Evolutionary conservation across 2,329 filamentous ascomycete species (phyloP).

Genomic region (Diaporthe caulivora): DNA sequence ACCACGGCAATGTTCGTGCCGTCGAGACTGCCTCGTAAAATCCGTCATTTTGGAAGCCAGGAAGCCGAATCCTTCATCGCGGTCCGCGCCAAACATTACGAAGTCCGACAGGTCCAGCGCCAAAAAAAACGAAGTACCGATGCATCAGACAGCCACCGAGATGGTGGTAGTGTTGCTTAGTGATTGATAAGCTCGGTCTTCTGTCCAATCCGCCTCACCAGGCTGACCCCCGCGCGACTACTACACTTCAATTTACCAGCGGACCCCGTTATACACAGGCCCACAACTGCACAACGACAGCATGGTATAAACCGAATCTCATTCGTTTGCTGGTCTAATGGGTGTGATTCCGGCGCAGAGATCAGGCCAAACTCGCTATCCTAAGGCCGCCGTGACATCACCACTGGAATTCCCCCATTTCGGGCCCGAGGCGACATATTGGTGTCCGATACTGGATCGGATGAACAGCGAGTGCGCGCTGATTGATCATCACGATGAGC

Average conservation of each 20-base stretch:
- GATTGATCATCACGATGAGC: constrained; percentile 22
- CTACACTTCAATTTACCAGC: background rate
- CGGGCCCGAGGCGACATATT: constrained; percentile 14
- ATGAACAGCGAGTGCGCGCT: constrained; percentile 15
- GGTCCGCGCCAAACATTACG: too few relatives aligned
- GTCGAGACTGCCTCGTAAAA: background rate
- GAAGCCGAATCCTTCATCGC: too few relatives aligned
- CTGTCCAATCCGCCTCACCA: background rate
- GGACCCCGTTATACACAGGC: too few relatives aligned
- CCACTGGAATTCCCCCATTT: constrained; percentile 22
- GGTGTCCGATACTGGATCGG: constrained; percentile 23
- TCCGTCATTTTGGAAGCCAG: background rate
- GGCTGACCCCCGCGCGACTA: too few relatives aligned
- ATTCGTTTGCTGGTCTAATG: background rate
- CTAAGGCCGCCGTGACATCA: constrained; percentile 21
- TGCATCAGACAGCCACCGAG: background rate
- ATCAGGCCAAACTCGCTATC: background rate
- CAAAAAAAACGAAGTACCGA: background rate
- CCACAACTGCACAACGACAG: background rate
- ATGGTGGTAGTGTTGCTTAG: background rate
- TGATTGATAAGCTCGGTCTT: constrained; percentile 29
- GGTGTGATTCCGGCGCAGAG: background rate
- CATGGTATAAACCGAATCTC: background rate
- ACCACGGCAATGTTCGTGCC: background rate
- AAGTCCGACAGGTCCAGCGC: too few relatives aligned